Base-by-base conservation (phyloP, 768 basidiomycete species). In the Phaeolepiota aurea region DNA sequence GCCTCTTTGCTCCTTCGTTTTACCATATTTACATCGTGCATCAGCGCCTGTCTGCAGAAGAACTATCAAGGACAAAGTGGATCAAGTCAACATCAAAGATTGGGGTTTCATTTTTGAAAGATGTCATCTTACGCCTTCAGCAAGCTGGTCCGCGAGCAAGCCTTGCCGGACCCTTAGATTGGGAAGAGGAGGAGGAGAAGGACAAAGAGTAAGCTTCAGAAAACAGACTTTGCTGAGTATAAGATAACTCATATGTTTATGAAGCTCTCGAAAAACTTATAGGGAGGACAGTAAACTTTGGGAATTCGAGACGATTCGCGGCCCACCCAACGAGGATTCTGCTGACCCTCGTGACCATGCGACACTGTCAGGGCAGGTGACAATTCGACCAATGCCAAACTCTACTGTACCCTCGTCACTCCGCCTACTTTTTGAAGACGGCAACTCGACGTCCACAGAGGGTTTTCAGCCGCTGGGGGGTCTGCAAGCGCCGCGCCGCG, bases 41-140 rank as follows among this genome's bases (percentile, higher is more conserved):
- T 22, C 48, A 98, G 90, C 82, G 96, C 36, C 66, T 87, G 12
- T 72, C 82, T 2, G 91, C 96, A 10, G 96, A 98, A 43, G 93
- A 97, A 48, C 71, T 99, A 2, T 53, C 68, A 2, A 92, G 85
- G 57, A 75, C 79, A 20, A 93, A 85, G 55, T 98, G 94, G 91
- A 90, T 98, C 49, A 90, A 85, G 54, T 69, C 75, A 5, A 59
- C 77, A 3, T 64, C 77, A 5, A 93, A 84, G 67, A 62, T 73
- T 1, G 71, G 77, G 1, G 64, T 91, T 11, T 68, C 79, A 0
- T 64, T 76, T 13, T 64, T 98, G 13, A 82, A 81, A 48, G 96
- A 98, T 41, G 69, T 98, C 21, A 72, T 96, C 35, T 61, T 76
- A 18, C 81, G 82, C 16, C 82, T 90, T 38, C 80, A 92, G 48